These are phyloP conservation scores for Oenanthe sinensis DNA, from an alignment of 129 eudicot species.

Conservation along the genomic window DNA sequence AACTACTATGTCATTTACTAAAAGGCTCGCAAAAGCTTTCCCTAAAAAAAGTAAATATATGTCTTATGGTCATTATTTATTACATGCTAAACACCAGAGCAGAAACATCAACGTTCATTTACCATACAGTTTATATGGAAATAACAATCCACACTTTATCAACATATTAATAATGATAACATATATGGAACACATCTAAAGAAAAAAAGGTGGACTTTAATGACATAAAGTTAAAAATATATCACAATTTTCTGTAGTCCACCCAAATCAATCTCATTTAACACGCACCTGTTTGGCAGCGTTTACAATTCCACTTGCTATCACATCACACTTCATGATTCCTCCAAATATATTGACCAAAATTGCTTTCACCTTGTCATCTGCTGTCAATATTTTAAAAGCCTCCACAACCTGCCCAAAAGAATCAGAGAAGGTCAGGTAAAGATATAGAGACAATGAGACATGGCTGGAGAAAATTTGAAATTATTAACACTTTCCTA, in stretches of 20 bases:
- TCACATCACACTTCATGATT: slow-evolving; percentile 95
- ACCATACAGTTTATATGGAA: not conserved
- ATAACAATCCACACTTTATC: not conserved
- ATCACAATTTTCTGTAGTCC: not conserved
- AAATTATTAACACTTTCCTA: no score
- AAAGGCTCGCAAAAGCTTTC: not conserved
- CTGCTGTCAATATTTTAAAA: slow-evolving; percentile 90
- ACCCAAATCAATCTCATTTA: slow-evolving; percentile 1
- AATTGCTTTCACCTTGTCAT: slow-evolving; percentile 92
- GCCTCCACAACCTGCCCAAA: slow-evolving; percentile 87
- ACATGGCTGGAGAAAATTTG: not conserved
- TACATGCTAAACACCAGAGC: not conserved
- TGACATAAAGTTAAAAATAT: not conserved
- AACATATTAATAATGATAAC: not conserved
- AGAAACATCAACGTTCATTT: not conserved
- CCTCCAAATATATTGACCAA: slow-evolving; percentile 97
- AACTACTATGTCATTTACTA: not conserved
- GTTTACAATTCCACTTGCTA: slow-evolving; percentile 95
- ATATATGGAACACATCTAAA: not conserved
- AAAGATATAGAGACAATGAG: not conserved
- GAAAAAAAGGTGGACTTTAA: not conserved
- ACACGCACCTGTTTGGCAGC: slow-evolving; percentile 81
- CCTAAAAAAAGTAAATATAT: not conserved
- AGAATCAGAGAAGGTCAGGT: not conserved
- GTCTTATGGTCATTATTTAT: not conserved